A percentile compares a stretch with the other conserved stretches of the same genome.
These are phyloP conservation scores for Jaltomata sinuosa DNA, from an alignment of 257 asterid genomes.

Conservation along the genomic window DNA sequence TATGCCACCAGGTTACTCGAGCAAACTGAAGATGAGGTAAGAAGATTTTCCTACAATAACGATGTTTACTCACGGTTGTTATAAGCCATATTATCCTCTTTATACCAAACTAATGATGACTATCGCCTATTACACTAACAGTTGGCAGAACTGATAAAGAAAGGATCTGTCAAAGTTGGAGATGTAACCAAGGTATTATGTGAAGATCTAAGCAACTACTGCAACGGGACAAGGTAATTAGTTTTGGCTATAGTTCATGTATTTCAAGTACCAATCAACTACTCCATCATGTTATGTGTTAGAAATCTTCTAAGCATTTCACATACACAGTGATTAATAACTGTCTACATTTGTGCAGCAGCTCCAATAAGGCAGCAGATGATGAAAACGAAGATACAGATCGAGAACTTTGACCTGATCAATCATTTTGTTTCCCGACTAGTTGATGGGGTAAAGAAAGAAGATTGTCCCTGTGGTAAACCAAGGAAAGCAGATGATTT, in stretches of 20 bases:
- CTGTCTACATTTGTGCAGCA: constrained; percentile 14
- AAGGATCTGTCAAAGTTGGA: constrained; percentile 61
- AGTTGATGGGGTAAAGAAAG: neutral
- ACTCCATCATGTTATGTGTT: neutral
- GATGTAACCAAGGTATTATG: constrained; percentile 75
- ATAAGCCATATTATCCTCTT: neutral
- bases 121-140: neutral
- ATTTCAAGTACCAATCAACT: neutral
- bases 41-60: constrained; percentile 4
- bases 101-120: neutral
- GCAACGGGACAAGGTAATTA: constrained; percentile 49
- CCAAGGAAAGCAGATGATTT: neutral
- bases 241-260: neutral
- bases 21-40: constrained; percentile 90
- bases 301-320: neutral
- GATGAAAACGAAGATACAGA: constrained; percentile 19
- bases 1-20: constrained; percentile 64
- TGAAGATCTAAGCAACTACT: constrained; percentile 59
- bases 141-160: constrained; percentile 58
- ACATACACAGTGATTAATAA: neutral
- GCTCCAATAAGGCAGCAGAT: constrained; percentile 3
- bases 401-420: constrained; percentile 30
- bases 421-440: neutral
- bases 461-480: neutral
- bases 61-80: neutral